Evolutionary conservation across 345 rosid genomes (phyloP).

Genomic region (Balakata baccata): DNA sequence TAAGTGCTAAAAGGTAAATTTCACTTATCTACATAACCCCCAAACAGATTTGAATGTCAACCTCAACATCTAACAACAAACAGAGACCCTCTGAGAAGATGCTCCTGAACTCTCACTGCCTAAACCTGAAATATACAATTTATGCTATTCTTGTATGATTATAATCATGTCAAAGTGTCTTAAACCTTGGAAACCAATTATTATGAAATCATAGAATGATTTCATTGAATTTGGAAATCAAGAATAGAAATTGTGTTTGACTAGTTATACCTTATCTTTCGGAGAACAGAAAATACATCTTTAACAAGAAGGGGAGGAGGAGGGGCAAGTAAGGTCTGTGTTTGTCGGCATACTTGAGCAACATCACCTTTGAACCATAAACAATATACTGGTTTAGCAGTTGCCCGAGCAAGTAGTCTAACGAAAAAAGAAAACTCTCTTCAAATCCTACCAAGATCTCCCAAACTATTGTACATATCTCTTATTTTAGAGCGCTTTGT

Average conservation of each 20-base stretch:
- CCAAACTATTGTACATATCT: conserved; percentile 70
- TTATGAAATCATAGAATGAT: conserved; percentile 5
- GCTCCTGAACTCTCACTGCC: not conserved
- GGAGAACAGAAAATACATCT: conserved; percentile 64
- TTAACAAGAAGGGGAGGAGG: conserved; percentile 64
- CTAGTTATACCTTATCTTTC: conserved; percentile 61
- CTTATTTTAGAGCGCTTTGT: conserved; percentile 57
- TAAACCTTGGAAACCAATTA: not conserved
- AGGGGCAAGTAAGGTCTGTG: conserved; percentile 70
- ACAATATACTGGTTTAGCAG: conserved; percentile 10
- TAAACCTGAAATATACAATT: not conserved
- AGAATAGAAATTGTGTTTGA: conserved; percentile 17
- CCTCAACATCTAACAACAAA: not conserved
- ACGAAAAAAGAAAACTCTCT: conserved; percentile 1
- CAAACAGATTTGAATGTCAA: not conserved
- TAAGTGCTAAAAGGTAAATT: not conserved
- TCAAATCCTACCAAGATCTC: conserved; percentile 74
- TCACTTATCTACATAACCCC: not conserved
- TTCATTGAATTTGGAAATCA: not conserved
- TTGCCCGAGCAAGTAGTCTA: not conserved
- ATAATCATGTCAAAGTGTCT: not conserved
- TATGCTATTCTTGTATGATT: not conserved
- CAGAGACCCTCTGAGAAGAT: not conserved
- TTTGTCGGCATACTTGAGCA: conserved; percentile 84
- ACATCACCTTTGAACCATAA: conserved; percentile 64